Percentiles rank a stretch among this genome's conserved stretches.
These are phyloP conservation scores for Boletus sp. DNA, from an alignment of 768 basidiomycete genomes.

Conservation along the genomic window DNA sequence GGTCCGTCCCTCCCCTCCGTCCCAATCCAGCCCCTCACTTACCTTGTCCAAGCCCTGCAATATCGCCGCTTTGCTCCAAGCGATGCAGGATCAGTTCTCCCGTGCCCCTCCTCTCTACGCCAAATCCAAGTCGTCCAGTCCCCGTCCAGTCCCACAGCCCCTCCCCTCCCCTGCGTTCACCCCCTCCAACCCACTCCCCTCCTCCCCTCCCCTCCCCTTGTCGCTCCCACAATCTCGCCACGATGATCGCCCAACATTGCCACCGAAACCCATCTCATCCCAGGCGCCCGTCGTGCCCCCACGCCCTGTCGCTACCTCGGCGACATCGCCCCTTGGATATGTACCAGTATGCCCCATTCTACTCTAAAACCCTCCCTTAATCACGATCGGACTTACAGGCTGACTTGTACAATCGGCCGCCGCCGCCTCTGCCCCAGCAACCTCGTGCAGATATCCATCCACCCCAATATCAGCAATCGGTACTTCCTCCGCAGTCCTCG, in stretches of 20 bases:
- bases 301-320: conserved; percentile 15
- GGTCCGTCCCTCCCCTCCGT: conserved; percentile 14
- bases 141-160: conserved; percentile 21
- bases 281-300: conserved; percentile 8
- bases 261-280: conserved; percentile 35
- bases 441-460: conserved; percentile 21
- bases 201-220: conserved; percentile 16
- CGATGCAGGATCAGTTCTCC: conserved; percentile 81
- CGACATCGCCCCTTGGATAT: conserved; percentile 2
- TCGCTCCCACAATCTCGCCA: conserved; percentile 16
- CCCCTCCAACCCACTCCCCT: conserved; percentile 18
- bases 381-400: conserved; percentile 13
- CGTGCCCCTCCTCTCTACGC: conserved; percentile 86
- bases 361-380: conserved; percentile 1
- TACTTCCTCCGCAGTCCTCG: conserved; percentile 14
- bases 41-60: conserved; percentile 59
- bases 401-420: conserved; percentile 33
- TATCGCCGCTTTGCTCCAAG: conserved; percentile 68
- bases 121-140: conserved; percentile 50
- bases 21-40: not conserved
- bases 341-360: conserved; percentile 21
- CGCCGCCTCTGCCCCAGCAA: conserved; percentile 32
- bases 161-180: conserved; percentile 15
- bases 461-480: conserved; percentile 28
- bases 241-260: conserved; percentile 37